Evolutionary conservation across 306 rosid genomes (phyloP).

Genomic region (Adenanthera pavonina): DNA sequence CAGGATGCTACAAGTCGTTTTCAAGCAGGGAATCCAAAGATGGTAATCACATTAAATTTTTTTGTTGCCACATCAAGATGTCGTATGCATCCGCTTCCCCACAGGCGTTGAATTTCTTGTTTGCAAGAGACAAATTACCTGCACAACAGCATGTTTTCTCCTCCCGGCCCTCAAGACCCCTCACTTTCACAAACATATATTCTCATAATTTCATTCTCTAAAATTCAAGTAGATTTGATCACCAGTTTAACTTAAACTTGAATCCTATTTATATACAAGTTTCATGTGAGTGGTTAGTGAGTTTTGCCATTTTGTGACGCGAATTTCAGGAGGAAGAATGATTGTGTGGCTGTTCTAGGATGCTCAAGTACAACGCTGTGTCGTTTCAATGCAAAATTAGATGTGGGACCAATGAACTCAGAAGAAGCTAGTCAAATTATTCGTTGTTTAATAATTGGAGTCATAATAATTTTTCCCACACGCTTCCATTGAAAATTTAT

Average conservation of each 20-base stretch:
- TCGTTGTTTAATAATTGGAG: constrained; percentile 45
- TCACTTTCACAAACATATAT: background rate
- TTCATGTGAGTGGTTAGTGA: background rate
- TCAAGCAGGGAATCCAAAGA: constrained; percentile 63
- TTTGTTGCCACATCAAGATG: constrained; percentile 39
- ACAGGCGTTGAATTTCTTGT: constrained; percentile 35
- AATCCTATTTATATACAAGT: too few species aligned
- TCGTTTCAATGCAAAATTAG: constrained; percentile 31
- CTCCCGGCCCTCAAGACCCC: background rate
- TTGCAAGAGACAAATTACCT: constrained; percentile 22
- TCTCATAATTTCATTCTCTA: background rate
- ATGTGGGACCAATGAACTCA: constrained; percentile 37
- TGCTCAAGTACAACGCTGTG: constrained; percentile 40
- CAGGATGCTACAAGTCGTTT: constrained; percentile 48
- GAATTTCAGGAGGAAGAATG: too few species aligned
- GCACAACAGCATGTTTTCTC: constrained; percentile 9
- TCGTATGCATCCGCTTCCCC: constrained; percentile 37
- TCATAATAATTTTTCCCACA: constrained; percentile 38
- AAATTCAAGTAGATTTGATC: background rate
- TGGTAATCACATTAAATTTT: constrained; percentile 38
- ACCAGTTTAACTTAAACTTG: background rate
- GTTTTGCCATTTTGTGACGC: background rate
- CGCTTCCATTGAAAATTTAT: constrained; percentile 41
- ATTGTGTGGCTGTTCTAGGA: constrained; percentile 35
- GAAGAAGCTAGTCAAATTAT: constrained; percentile 35